Base-by-base conservation (phyloP, 2,329 filamentous ascomycete species). In the Pseudogymnoascus sp. region DNA sequence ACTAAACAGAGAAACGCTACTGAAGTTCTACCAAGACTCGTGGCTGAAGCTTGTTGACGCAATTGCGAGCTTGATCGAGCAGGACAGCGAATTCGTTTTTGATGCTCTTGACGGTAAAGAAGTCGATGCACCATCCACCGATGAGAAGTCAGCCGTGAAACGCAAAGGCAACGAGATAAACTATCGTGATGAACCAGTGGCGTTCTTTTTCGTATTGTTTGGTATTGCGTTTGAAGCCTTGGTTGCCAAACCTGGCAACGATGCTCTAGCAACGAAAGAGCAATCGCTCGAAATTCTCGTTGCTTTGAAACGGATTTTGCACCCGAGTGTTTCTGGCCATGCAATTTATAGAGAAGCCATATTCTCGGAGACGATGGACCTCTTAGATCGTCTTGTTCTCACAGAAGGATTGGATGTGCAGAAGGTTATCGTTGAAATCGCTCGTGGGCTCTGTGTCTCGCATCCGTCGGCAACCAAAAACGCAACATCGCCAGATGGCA, bases 181-280 rank as follows among this genome's bases (percentile, higher is more conserved):
- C 75, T 99, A 99, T 74, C 90, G 95, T 59, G 93, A 97, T 72
- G 95, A 99, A 73, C 95, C 95, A 0, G 91, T 97, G 1, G 95
- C 95, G 0, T 99, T 99, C 81, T 99, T 99, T 79, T 99, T 99
- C 71, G 93, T 99, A 12, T 83, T 99, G 0, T 99, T 97, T 70
- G 95, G 95, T 9, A 88, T 99, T 63, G 92, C 93, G 0, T 97
- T 99, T 69, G 96, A 99, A 76, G 93, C 96, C 16, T 83, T 99
- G 21, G 93, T 93, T 6, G 91, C 91, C 5, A 87, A 92, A 56
- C 88, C 89, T 4, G 81, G 84, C 59, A 79, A 78, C 36, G 87
- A 89, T 68, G 80, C 87, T 9, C 81, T 92, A 31, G 87, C 87
- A 3, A 86, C 86, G 0, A 87, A 88, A 67, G 88, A 89, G 67